Conservation (phyloP, 1,284 basidiomycete species). For the Malassezia obtusa region DNA sequence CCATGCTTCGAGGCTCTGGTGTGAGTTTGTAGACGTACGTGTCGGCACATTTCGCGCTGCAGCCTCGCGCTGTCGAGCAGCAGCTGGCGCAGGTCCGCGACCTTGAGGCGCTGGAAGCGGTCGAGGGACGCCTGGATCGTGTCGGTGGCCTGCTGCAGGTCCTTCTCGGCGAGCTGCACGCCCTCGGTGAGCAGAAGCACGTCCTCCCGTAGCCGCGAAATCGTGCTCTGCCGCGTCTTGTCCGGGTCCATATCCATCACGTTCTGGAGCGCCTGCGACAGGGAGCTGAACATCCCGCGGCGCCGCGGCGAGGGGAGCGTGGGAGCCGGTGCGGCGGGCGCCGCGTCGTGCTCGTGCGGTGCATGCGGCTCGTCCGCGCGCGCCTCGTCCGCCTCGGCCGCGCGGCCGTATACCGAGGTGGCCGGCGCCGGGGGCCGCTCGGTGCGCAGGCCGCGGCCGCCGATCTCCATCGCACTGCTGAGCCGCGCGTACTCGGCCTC, state of each 20-base stretch:
- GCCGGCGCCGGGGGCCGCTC: slow-evolving; percentile 11
- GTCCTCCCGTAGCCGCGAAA: slow-evolving; percentile 83
- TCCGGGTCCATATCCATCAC: slow-evolving; percentile 99
- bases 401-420: slow-evolving; percentile 19
- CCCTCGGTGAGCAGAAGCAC: slow-evolving; percentile 55
- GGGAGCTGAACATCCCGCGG: slow-evolving; percentile 71
- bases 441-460: slow-evolving; percentile 25
- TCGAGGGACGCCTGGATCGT: slow-evolving; percentile 97
- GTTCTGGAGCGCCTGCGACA: slow-evolving; percentile 86
- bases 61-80: slow-evolving; percentile 75
- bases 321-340: not conserved
- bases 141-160: slow-evolving; percentile 86
- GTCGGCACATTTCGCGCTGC: slow-evolving; percentile 89
- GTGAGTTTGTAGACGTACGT: slow-evolving; percentile 54
- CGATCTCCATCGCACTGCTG: slow-evolving; percentile 64
- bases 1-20: slow-evolving; percentile 1
- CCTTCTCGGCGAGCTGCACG: slow-evolving; percentile 29
- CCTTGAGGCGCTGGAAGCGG: slow-evolving; percentile 95
- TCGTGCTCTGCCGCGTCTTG: slow-evolving; percentile 78
- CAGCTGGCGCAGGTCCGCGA: slow-evolving; percentile 87
- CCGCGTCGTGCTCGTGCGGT: not conserved
- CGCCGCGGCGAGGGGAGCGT: slow-evolving; percentile 14
- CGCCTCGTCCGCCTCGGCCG: slow-evolving; percentile 16
- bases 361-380: not conserved
- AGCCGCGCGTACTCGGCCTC: slow-evolving; percentile 81